Evolutionary conservation across 2,329 filamentous ascomycete genomes (phyloP), one percentile per base, ranked within the genome.

Genomic region (Neonectria ditissima): DNA sequence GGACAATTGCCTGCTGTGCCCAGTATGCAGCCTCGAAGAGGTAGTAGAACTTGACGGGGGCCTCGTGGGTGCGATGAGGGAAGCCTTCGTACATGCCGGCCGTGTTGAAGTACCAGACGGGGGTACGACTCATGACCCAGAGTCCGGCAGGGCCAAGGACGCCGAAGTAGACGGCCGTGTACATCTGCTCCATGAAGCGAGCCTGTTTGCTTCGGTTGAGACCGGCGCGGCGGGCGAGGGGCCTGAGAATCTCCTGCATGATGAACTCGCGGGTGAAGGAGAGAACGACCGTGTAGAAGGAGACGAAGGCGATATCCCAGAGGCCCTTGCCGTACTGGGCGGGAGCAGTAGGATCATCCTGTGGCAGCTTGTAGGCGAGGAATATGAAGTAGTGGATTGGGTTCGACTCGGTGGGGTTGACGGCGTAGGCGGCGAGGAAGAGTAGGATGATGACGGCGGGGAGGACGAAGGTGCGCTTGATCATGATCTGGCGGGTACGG

Each of bases 51-150:
- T 98, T 98, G 87, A 97, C 94, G 41, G 86, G 73, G 62, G 84
- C 92, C 67, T 92, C 90, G 76, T 97, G 93, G 28, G 91, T 90
- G 73, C 87, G 86, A 80, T 97, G 94, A 5, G 94, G 94, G 78
- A 93, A 97, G 18, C 83, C 84, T 78, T 95, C 92, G 80, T 97
- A 97, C 92, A 97, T 97, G 78, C 89, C 93, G 28, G 83, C 84
- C 2, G 92, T 96, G 81, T 97, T 94, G 86, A 97, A 97, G 80
- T 97, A 97, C 95, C 94, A 97, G 44, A 97, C 89, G 8, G 94
- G 91, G n/a, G 93, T 95, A 66, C 87, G 86, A 75, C 87, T 91
- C 94, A 98, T 97, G 77, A 97, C 92, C 77, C 91, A 97, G 74
- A 97, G 79, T 57, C 94, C 94, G 59, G 90, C 90, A 2, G 94